Percentiles rank a stretch among this genome's conserved stretches.
Evolutionary conservation across 1,284 basidiomycete species (phyloP).

Genomic region (Irpex lacteus): DNA sequence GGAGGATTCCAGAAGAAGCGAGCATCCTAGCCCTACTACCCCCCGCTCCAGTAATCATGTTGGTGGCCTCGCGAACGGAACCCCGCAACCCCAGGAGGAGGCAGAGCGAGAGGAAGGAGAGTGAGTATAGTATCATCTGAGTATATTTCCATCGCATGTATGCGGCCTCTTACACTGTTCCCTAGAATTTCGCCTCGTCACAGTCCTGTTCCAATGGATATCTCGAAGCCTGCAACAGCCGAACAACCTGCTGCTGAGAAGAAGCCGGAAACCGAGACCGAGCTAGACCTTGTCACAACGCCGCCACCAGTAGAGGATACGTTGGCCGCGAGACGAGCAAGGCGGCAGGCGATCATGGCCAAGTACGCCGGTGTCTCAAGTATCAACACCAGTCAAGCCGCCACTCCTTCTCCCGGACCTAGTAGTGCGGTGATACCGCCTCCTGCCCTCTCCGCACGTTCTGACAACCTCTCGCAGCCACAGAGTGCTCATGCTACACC

Average conservation of each 20-base stretch:
- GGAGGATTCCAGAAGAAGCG: slow-evolving; percentile 24
- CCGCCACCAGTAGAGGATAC: slow-evolving; percentile 68
- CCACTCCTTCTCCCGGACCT: slow-evolving; percentile 54
- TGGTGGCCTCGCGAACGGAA: slow-evolving; percentile 12
- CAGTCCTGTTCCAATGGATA: slow-evolving; percentile 23
- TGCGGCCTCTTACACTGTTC: neutral
- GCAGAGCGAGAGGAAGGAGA: slow-evolving; percentile 77
- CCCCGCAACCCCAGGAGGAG: slow-evolving; percentile 31
- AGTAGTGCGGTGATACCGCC: slow-evolving; percentile 74
- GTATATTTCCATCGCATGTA: neutral
- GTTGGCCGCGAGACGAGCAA: slow-evolving; percentile 76
- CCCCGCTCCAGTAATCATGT: slow-evolving; percentile 9
- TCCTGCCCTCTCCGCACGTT: slow-evolving; percentile 50
- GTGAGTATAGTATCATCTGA: slow-evolving; percentile 49
- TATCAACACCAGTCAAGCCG: slow-evolving; percentile 16
- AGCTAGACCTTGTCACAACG: slow-evolving; percentile 55
- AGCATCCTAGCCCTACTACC: slow-evolving; percentile 16
- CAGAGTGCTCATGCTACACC: slow-evolving; percentile 42
- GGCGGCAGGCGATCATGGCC: slow-evolving; percentile 82
- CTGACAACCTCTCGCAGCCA: slow-evolving; percentile 56
- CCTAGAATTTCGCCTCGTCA: slow-evolving; percentile 60
- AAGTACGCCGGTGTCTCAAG: slow-evolving; percentile 65
- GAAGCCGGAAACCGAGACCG: slow-evolving; percentile 39
- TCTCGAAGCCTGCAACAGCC: slow-evolving; percentile 5
- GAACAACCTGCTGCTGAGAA: slow-evolving; percentile 24